Percentiles rank a stretch among this genome's conserved stretches.
Evolutionary conservation across 768 basidiomycete species (phyloP).

Genomic region (Hygrocybe coccinea): DNA sequence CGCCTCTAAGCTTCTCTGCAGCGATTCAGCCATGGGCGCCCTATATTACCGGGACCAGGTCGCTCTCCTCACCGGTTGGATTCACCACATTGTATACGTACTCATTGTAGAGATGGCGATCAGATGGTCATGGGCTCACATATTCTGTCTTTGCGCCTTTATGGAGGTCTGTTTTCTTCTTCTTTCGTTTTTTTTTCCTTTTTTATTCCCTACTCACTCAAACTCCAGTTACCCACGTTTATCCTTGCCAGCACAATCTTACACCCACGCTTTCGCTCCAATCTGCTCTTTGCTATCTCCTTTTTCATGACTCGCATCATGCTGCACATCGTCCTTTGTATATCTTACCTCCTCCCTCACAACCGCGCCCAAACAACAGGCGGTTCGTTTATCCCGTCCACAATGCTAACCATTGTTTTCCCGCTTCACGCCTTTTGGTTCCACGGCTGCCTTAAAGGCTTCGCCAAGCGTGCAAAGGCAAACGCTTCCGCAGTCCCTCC

Average conservation of each 20-base stretch:
- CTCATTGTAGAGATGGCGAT: constrained; percentile 38
- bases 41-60: constrained; percentile 44
- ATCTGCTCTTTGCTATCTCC: constrained; percentile 42
- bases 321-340: constrained; percentile 39
- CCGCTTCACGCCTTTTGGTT: constrained; percentile 55
- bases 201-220: not conserved
- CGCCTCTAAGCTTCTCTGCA: constrained; percentile 15
- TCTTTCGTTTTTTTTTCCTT: not conserved
- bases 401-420: constrained; percentile 38
- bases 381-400: constrained; percentile 37
- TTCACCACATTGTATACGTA: constrained; percentile 45
- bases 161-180: constrained; percentile 40
- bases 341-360: constrained; percentile 24
- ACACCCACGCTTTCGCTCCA: constrained; percentile 41
- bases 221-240: constrained; percentile 47
- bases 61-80: constrained; percentile 51
- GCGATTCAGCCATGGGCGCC: constrained; percentile 44
- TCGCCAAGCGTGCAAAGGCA: constrained; percentile 28
- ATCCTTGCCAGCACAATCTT: constrained; percentile 45
- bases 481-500: not conserved
- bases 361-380: constrained; percentile 27
- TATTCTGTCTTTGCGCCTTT: constrained; percentile 41
- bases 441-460: constrained; percentile 44
- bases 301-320: constrained; percentile 52
- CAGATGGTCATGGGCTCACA: constrained; percentile 31